Evolutionary conservation across 164 flowering plant genomes (phyloP).

Genomic region (Stephania cephalantha): DNA sequence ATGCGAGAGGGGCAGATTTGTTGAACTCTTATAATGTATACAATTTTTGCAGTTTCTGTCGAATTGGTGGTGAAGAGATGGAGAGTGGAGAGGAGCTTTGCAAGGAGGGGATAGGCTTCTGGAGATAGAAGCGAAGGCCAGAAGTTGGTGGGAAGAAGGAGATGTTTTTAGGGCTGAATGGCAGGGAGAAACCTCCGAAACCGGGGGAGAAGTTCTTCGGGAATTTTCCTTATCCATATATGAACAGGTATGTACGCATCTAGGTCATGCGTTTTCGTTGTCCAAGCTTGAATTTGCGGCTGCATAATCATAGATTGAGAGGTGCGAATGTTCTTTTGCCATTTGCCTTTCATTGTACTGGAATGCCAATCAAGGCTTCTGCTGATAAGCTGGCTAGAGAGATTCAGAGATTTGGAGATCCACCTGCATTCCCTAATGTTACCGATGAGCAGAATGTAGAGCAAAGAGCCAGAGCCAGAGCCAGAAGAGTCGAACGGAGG

Average conservation of each 20-base stretch:
- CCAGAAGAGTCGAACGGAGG: conserved; percentile 26
- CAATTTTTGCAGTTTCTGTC: conserved; percentile 24
- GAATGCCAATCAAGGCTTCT: conserved; percentile 94
- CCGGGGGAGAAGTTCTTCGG: conserved; percentile 81
- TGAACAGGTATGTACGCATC: conserved; percentile 83
- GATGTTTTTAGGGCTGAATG: conserved; percentile 66
- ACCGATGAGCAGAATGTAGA: conserved; percentile 30
- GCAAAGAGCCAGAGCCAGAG: conserved; percentile 17
- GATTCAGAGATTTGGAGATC: conserved; percentile 49
- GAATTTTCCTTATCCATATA: conserved; percentile 87
- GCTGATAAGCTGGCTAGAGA: conserved; percentile 78
- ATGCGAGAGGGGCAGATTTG: not conserved
- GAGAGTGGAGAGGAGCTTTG: conserved; percentile 67
- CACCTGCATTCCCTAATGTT: conserved; percentile 46
- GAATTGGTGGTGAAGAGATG: conserved; percentile 29
- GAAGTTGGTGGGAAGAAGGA: conserved; percentile 56
- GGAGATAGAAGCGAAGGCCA: conserved; percentile 57
- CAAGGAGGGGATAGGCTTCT: conserved; percentile 63
- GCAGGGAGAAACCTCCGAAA: conserved; percentile 39
- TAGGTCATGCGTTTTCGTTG: conserved; percentile 90
- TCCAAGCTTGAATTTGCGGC: conserved; percentile 92
- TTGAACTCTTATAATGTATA: not conserved
- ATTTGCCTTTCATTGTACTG: conserved; percentile 90
- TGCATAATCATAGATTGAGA: conserved; percentile 70
- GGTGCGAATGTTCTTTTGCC: conserved; percentile 86